Base-by-base conservation (phyloP, 257 asterid genomes). In the Ophiorrhiza pumila region DNA sequence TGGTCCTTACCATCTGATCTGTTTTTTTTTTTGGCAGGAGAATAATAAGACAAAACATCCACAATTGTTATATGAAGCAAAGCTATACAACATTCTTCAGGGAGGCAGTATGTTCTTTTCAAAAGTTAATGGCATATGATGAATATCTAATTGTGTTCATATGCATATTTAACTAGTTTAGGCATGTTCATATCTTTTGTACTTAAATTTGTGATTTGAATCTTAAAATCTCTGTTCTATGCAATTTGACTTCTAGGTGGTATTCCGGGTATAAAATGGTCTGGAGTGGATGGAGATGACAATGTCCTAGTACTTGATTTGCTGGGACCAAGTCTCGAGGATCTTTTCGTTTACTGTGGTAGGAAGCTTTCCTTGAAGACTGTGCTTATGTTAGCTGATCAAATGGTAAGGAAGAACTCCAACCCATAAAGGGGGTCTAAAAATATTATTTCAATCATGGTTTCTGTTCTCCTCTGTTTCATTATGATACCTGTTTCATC, bases 301-400 rank as follows among this genome's bases (percentile, higher is more conserved):
- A 93, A 93, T 76, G 88, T 81, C 76, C 91, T 93, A 58, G 96
- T 91, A 83, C 84, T 93, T 41, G 97, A 93, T 83, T 88, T 93
- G 73, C 82, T 93, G 60, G 97, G 97, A 59, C 98, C 98, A 7
- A 91, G 97, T 81, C 96, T 93, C 53, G 98, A 93, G 83, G 98
- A 93, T 78, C 96, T 93, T 66, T 93, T 91, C 73, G 97, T 89
- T 81, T 93, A 93, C 73, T 89, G 96, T 83, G 93, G 95, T 74
- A 82, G 98, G 83, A 93, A 91, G 84, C 88, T 93, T 75, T 85
- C 97, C 5, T 79, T 91, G 88, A 91, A 93, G 86, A 91, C 96
- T 29, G 98, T 89, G 66, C 79, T 93, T 69, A 89, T 89, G 97
- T 77, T 91, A 85, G 98, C 98, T 8, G 97, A 91, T 85, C 98